phyloP scores from a whole-genome alignment of 139 green algal genomes.

The Chlamydomonas applanata region DNA sequence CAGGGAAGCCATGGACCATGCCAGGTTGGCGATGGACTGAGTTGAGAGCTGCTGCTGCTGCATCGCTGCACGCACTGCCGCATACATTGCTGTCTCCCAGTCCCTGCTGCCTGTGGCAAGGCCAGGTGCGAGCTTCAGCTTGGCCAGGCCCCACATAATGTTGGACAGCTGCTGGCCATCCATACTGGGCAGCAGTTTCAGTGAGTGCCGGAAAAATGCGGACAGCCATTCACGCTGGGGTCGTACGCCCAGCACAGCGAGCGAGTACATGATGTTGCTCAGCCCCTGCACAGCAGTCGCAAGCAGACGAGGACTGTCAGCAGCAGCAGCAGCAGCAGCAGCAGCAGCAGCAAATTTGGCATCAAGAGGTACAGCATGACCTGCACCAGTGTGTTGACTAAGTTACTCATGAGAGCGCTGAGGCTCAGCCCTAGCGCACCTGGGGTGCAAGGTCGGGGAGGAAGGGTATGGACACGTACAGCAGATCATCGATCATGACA shows the following conservation, averaged over 20 bases:
- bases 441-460: neutral
- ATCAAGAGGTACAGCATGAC: too few relatives aligned
- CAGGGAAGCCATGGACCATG: neutral
- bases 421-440: too few relatives aligned
- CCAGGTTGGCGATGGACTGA: conserved; percentile 1
- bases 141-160: conserved; percentile 31
- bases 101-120: neutral
- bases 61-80: neutral
- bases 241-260: neutral
- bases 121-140: neutral
- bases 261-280: conserved; percentile 13
- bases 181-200: conserved; percentile 11
- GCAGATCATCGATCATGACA: conserved; percentile 1
- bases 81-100: conserved; percentile 3
- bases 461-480: conserved; percentile 7
- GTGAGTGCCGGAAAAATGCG: conserved; percentile 4
- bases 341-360: too few relatives aligned
- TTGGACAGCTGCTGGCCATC: conserved; percentile 37
- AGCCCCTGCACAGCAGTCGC: conserved; percentile 6
- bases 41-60: neutral
- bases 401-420: too few relatives aligned
- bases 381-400: too few relatives aligned
- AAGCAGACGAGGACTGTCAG: too few relatives aligned
- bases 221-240: neutral
- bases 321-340: too few relatives aligned